These are phyloP conservation scores for Agastache rugosa DNA, from an alignment of 257 asterid species.

Conservation along the genomic window DNA sequence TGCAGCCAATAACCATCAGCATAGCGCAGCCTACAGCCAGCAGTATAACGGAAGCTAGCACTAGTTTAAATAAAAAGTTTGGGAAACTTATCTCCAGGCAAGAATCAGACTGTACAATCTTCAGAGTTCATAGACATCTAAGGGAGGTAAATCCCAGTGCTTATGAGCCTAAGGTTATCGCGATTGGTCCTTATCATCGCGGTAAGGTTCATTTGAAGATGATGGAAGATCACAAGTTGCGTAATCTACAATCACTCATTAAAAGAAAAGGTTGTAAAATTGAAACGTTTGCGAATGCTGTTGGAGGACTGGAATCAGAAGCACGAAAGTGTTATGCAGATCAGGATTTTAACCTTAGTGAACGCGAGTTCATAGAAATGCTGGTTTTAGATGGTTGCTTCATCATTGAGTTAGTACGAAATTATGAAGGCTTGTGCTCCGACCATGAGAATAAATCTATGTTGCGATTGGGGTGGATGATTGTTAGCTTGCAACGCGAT, in stretches of 20 bases:
- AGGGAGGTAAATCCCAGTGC: background rate
- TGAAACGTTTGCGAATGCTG: too few relatives aligned
- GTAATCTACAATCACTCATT: slow-evolving; percentile 12
- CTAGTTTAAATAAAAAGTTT: background rate
- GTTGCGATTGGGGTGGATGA: background rate
- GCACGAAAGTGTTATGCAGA: slow-evolving; percentile 44
- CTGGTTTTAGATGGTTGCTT: slow-evolving; percentile 40
- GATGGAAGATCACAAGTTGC: slow-evolving; percentile 13
- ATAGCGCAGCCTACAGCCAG: too few relatives aligned
- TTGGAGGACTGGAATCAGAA: background rate
- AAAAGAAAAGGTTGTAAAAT: background rate
- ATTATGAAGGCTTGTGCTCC: too few relatives aligned
- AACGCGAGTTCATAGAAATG: slow-evolving; percentile 36
- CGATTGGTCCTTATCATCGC: slow-evolving; percentile 26
- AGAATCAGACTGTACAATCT: background rate
- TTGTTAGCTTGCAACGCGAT: background rate
- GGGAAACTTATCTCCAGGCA: background rate
- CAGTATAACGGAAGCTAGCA: background rate
- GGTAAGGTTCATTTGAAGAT: background rate
- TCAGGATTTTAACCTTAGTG: background rate
- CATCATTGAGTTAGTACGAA: background rate
- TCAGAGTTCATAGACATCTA: slow-evolving; percentile 8
- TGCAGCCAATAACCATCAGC: too few relatives aligned
- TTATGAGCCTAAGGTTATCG: slow-evolving; percentile 2
- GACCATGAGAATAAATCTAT: too few relatives aligned